Conservation (phyloP, 768 basidiomycete genomes). For the Naganishia friedmannii region DNA sequence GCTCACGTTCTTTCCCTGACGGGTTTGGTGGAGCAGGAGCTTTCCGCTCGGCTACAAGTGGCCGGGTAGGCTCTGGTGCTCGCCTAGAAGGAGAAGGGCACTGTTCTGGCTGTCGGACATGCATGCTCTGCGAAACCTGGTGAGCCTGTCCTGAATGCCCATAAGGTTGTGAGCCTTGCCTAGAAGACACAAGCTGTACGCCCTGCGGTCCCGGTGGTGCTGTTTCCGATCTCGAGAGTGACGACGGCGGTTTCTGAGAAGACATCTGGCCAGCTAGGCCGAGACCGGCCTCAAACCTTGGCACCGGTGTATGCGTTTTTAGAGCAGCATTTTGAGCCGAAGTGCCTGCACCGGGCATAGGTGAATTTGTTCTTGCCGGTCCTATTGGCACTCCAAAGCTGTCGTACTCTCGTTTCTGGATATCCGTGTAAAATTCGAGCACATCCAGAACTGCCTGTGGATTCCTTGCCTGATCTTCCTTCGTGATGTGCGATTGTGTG, state of each 20-base stretch:
- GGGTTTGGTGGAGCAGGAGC: conserved; percentile 46
- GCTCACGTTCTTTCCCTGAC: conserved; percentile 15
- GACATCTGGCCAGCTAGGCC: conserved; percentile 70
- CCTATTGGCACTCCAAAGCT: conserved; percentile 52
- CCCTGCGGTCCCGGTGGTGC: conserved; percentile 50
- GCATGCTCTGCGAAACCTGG: conserved; percentile 1
- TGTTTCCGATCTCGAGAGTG: conserved; percentile 56
- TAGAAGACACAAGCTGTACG: conserved; percentile 38
- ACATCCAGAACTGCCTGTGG: conserved; percentile 97
- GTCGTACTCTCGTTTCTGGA: conserved; percentile 90
- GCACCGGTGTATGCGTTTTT: conserved; percentile 48
- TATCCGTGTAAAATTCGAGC: conserved; percentile 96
- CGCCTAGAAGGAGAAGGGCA: conserved; percentile 15
- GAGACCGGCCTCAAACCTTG: conserved; percentile 85
- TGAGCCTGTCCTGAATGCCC: conserved; percentile 8
- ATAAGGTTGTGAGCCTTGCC: conserved; percentile 15
- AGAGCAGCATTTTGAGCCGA: conserved; percentile 7
- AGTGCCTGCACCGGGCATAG: conserved; percentile 35
- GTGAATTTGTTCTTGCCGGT: conserved; percentile 31
- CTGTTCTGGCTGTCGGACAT: conserved; percentile 12
- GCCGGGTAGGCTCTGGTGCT: conserved; percentile 29
- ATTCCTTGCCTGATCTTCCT: conserved; percentile 94
- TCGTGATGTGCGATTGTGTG: conserved; percentile 93
- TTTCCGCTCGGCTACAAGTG: conserved; percentile 45
- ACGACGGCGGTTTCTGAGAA: conserved; percentile 41